Evolutionary conservation across 768 basidiomycete genomes (phyloP).

Genomic region (Lactifluus pinguis): DNA sequence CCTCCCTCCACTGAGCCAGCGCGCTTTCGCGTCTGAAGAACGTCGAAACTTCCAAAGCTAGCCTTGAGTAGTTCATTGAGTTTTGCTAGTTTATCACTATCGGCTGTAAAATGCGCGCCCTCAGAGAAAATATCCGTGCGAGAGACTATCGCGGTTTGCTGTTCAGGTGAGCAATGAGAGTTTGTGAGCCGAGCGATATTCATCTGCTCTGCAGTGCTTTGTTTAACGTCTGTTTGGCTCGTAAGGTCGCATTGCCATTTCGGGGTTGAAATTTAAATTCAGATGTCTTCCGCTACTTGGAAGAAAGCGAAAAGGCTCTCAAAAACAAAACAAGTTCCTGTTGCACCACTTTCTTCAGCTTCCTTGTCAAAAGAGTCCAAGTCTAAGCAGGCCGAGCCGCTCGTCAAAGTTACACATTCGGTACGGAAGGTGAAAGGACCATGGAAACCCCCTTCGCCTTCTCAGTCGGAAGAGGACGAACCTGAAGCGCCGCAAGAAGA

Average conservation of each 20-base stretch:
- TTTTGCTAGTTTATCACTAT: background rate
- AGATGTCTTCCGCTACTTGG: background rate
- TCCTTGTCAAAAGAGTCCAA: background rate
- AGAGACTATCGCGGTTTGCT: background rate
- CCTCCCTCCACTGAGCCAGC: background rate
- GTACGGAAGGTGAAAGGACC: conserved; percentile 5
- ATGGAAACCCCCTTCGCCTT: background rate
- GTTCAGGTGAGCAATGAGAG: background rate
- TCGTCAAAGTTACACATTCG: background rate
- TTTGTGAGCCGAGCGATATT: conserved; percentile 5
- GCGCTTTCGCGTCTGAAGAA: conserved; percentile 1
- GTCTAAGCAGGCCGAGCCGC: no score
- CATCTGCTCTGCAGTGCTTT: background rate
- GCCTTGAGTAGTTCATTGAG: conserved; percentile 11
- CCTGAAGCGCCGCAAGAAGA: conserved; percentile 22
- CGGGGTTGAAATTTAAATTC: background rate
- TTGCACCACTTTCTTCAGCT: background rate
- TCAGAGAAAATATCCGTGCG: conserved; percentile 5
- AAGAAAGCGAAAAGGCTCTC: conserved; percentile 2
- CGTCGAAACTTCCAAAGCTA: background rate
- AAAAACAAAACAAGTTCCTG: background rate
- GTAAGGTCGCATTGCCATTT: background rate
- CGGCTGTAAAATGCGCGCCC: background rate
- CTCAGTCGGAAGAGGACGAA: conserved; percentile 3
- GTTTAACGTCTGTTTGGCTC: conserved; percentile 5